Base-by-base conservation (phyloP, 1,284 basidiomycete species). In the Thelephora terrestris region DNA sequence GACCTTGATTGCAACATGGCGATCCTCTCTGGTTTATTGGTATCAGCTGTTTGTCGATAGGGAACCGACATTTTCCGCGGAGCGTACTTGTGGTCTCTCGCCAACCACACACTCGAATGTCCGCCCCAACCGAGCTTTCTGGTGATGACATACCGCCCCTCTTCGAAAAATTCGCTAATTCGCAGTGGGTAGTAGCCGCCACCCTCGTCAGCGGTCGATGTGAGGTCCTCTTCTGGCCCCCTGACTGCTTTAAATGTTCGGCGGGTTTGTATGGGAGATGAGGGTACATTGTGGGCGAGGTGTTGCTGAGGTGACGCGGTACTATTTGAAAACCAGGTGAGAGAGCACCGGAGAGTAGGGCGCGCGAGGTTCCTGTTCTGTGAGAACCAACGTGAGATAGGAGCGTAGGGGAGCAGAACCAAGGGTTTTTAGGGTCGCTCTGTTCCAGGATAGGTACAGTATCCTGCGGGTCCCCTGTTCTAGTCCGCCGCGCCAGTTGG, bases 101-200 rank as follows among this genome's bases (percentile, higher is more conserved):
- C 68, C 5, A 71, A 63, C 69, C 69, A 70, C 18, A 70, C 55
- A 27, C 67, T 69, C 27, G 69, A 68, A 5, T 61, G 65, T 9
- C 65, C 64, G 12, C 69, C 68, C 48, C 54, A 66, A n/a, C 68
- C 67, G 0, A 70, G 62, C 56, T 70, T 69, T 51, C 69, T 65
- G 23, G 70, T 27, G 20, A 70, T 50, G 39, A 49, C 61, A 51
- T 63, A 71, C 34, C 67, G 63, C 2, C 63, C 59, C 23, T 58
- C 23, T 45, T 44, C 57, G 53, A 68, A 61, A 39, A 47, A 47
- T 48, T 70, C 64, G 24, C 65, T 66, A 34, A 70, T 58, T 24
- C 52, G 48, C 6, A 69, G 54, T 16, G 66, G 66, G 48, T 67
- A 66, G 44, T 56, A 65, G 2, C 66, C 68, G n/a, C 65, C 65